Base-by-base conservation (phyloP, 2,329 filamentous ascomycete species). In the Aspergillus ochraceoroseus region DNA sequence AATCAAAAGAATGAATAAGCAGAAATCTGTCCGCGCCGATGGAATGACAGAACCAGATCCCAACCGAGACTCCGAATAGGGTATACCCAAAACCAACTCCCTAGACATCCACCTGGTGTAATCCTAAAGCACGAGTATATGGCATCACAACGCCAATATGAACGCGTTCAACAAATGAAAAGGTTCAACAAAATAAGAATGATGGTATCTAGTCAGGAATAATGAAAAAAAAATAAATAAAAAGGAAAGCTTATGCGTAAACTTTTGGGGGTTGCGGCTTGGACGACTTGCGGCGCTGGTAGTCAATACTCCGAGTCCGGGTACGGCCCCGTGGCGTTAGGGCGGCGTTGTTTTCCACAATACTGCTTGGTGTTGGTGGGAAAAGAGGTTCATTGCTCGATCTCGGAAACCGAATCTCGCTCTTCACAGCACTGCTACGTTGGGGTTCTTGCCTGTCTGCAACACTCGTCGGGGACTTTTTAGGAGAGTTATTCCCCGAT, bases 221-320 rank as follows among this genome's bases (percentile, higher is more conserved):
- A 26, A 29, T 52, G 19, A 49, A 33, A 32, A 38, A 37, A 47
- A 44, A 22, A 36, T 22, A 31, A 38, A 53, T 36, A 33, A n/a
- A 29, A 36, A 49, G 18, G 28, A 18, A 35, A 33, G 12, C 23
- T 28, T 39, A 34, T 26, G 32, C 27, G 35, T 49, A 35, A 12
- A 48, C 22, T 39, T 48, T 44, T 45, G 39, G 33, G 46, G 33
- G 41, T 46, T 53, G 49, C 7, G 45, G 29, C 29, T 53, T 55
- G 5, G 48, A 47, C 34, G 52, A 36, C 33, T 35, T 48, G 13
- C 46, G 43, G 22, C 44, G 49, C 18, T 49, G 49, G 22, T 46
- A 42, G 13, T 54, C 53, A 8, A 58, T 43, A 32, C 44, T 56
- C 15, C 56, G 54, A 30, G 43, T 58, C 26, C 54, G 50, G 32